Base-by-base conservation (phyloP, 257 asterid species). In the Rhazya stricta region DNA sequence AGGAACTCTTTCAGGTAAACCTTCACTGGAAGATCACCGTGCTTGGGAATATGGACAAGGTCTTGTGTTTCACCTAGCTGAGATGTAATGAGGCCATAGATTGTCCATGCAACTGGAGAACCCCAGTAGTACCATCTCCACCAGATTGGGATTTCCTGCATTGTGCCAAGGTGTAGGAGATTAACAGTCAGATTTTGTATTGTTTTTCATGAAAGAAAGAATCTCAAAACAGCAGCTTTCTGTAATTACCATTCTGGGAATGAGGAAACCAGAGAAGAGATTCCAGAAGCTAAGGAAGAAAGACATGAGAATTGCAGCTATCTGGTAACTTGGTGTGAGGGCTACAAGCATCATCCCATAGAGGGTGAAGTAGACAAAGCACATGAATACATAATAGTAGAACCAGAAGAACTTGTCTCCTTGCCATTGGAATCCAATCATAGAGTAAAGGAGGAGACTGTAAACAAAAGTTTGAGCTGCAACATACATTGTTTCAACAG, bases 101-200 rank as follows among this genome's bases (percentile, higher is more conserved):
- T 72, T 63, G 78, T 78, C 81, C 81, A 78, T 10, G 81, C 81
- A 8, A 78, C 78, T 27, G 94, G 94, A 15, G 94, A 89, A 37
- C 87, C 90, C 94, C 94, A 89, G 77, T 87, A 87, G 79, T 87
- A 89, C 94, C 94, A 89, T 74, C 94, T 89, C 94, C 94, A 87
- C 94, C 94, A 89, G 50, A 87, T 58, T 13, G 94, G 94, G 25
- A 89, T 89, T 78, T 71, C 74, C 94, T 89, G 90, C 80, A 76
- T 18, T 18, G 39, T 51, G 37, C 45, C 43, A 42, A 34, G 48
- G 57, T n/a, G 39, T 30, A 4, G 3, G 16, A 48, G 34, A 4
- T 48, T 43, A n/a, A 11, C 4, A 46, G 48, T 45, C 45, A 39
- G 36, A 6, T 57, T 39, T 2, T 27, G 37, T 43, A 6, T 60